Conservation (phyloP, 306 rosid species). For the Boehmeria nivea region DNA sequence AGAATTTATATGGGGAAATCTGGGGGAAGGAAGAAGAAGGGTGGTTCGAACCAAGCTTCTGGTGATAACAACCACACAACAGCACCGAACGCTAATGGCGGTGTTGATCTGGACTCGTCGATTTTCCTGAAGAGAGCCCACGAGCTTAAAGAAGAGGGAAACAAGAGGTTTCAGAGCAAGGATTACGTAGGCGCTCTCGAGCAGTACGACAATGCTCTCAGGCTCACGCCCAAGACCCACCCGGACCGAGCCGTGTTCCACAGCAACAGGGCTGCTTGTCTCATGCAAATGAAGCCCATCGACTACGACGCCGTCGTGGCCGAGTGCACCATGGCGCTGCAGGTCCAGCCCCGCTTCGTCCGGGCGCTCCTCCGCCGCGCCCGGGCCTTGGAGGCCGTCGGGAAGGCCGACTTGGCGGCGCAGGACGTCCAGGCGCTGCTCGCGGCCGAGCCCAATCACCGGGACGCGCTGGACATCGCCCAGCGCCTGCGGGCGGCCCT, state of each 20-base stretch:
- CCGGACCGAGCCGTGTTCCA: constrained; percentile 81
- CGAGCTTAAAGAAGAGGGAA: constrained; percentile 93
- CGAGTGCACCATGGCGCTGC: constrained; percentile 90
- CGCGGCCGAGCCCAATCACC: constrained; percentile 62
- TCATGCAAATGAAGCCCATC: constrained; percentile 94
- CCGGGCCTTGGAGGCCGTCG: constrained; percentile 69
- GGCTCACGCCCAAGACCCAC: constrained; percentile 73
- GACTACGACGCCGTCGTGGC: constrained; percentile 81
- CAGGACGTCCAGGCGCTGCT: constrained; percentile 76
- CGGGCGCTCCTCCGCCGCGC: constrained; percentile 88
- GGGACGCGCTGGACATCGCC: constrained; percentile 79
- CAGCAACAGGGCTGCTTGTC: constrained; percentile 87
- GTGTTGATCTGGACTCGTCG: constrained; percentile 66
- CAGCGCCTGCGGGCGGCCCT: constrained; percentile 66
- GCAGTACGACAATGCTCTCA: constrained; percentile 81
- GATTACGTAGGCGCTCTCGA: constrained; percentile 83
- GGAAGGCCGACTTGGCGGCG: constrained; percentile 78
- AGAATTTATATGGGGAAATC: constrained; percentile 97
- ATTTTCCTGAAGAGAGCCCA: constrained; percentile 83
- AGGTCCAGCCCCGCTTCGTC: constrained; percentile 74
- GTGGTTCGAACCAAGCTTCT: constrained; percentile 48
- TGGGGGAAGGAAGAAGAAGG: constrained; percentile 85
- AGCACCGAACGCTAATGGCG: constrained; percentile 47
- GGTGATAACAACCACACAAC: constrained; percentile 29
- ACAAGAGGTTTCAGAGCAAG: constrained; percentile 72